A percentile compares a stretch with the other conserved stretches of the same genome.
phyloP scores from a whole-genome alignment of 2,329 filamentous ascomycete species.

The Zymoseptoria crescenta region DNA sequence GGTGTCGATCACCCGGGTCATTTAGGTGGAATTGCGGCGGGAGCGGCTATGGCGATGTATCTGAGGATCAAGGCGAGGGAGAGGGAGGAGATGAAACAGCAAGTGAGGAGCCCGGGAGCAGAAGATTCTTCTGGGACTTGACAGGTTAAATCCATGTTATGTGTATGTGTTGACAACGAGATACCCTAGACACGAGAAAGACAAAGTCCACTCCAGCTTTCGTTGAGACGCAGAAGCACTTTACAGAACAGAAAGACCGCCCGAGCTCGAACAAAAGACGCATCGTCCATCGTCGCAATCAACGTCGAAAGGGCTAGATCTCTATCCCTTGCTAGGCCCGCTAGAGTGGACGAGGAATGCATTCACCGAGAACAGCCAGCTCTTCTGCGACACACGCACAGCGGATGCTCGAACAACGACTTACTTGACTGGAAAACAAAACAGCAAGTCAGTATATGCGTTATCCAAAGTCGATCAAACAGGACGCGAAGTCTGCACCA shows the following conservation, averaged over 20 bases:
- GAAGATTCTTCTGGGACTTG: neutral
- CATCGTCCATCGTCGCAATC: neutral
- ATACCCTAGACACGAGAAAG: neutral
- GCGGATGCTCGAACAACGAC: neutral
- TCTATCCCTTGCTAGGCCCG: neutral
- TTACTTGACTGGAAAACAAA: neutral
- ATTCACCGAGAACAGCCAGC: neutral
- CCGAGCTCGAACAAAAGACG: neutral
- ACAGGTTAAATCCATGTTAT: neutral
- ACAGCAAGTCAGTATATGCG: neutral
- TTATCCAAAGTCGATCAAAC: neutral
- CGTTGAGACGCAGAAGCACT: neutral
- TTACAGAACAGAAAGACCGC: neutral
- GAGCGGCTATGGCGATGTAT: constrained; percentile 6
- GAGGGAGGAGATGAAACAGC: neutral
- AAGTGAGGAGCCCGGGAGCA: neutral
- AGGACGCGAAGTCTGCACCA: neutral
- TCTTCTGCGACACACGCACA: neutral
- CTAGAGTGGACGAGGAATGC: neutral
- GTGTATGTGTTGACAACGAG: neutral
- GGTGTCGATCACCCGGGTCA: constrained; percentile 30
- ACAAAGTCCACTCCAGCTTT: neutral
- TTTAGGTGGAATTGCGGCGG: constrained; percentile 26
- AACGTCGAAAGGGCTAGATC: neutral
- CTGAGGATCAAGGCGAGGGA: constrained; percentile 1